Base-by-base conservation (phyloP, 352 stramenopile genomes). In the Phytophthora ohioensis region DNA sequence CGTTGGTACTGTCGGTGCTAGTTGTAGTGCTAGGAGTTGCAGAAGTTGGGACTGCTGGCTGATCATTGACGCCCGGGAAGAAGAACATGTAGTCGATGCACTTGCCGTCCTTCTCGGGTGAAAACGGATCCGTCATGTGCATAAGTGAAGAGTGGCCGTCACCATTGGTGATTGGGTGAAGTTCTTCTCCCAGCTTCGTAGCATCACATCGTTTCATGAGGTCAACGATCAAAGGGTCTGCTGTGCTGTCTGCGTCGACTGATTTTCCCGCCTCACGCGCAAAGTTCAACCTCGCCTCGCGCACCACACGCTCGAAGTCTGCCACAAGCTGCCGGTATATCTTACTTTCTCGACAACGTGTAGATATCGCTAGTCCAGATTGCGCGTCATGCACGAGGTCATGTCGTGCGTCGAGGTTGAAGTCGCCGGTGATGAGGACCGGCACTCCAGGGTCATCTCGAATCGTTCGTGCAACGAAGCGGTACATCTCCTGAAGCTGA, bases 71-170 rank as follows among this genome's bases (percentile, higher is more conserved):
- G 0, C 72, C 71, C 0, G 85, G 78, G 45, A 84, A 82, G 69
- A 91, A 90, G 60, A 95, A 93, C 76, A 95, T 85, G 69, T 92
- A 95, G 78, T 95, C 88, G 60, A 95, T 95, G 67, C 88, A 95
- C 59, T 95, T 95, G 74, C 88, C 88, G 54, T 90, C 77, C 42
- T 85, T 87, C 9, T 91, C 69, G 1, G 53, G 72, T 2, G 73
- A 81, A 8, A 79, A 51, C 34, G 84, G 75, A 34, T 91, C 77
- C 39, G 42, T 72, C 34, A 53, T 69, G 60, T 93, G 88, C 10
- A 81, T 51, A 21, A 95, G 80, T 61, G 69, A 75, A 10, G 83
- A 85, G 65, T 95, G 88, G 17, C 88, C 88, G 53, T 95, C 82
- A 46, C 84, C 88, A 59, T 95, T 95, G 34, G 88, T 95, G 67